Base-by-base conservation (phyloP, 768 basidiomycete species). In the Hygrocybe punicea region DNA sequence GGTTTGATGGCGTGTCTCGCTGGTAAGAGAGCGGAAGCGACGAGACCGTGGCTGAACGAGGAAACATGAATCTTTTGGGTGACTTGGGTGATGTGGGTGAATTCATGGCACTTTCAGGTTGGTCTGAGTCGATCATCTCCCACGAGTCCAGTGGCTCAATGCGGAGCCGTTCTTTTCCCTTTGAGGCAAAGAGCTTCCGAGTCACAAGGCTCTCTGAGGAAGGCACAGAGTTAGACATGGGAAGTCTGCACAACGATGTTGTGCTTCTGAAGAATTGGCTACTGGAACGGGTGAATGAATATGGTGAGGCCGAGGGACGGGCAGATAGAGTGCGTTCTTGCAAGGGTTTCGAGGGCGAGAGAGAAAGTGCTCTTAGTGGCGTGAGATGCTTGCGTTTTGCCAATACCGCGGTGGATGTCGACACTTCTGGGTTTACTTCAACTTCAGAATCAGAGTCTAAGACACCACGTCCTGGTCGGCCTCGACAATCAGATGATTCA, bases 301-400 rank as follows among this genome's bases (percentile, higher is more conserved):
- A 74, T 4, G 79, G 78, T 2, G 78, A 76, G 4, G 74, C 69
- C 2, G 74, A 68, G 8, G 76, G 72, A 57, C 75, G 74, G 1
- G 76, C 76, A n/a, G 80, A 78, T 46, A 75, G 67, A 8, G 74
- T 65, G 37, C 74, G 73, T 34, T 76, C 73, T 21, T 72, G 66
- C 6, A 67, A 65, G n/a, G 70, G 63, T 49, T 73, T 37, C 7
- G 19, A 13, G 14, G 48, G 73, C 29, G 74, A 37, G 21, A 34
- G 74, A 17, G 75, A 79, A 24, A 83, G 67, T 1, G 77, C 79
- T 21, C 76, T 72, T 17, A 83, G 67, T 0, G 81, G 79, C 6
- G 80, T 79, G 62, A 73, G 63, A 65, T 71, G 78, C 60, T 69
- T 71, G 40, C 73, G 68, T 59, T 78, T 78, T 8, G 70, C 58